Conservation (phyloP, 2,329 filamentous ascomycete species). For the Ophiostoma australiae region DNA sequence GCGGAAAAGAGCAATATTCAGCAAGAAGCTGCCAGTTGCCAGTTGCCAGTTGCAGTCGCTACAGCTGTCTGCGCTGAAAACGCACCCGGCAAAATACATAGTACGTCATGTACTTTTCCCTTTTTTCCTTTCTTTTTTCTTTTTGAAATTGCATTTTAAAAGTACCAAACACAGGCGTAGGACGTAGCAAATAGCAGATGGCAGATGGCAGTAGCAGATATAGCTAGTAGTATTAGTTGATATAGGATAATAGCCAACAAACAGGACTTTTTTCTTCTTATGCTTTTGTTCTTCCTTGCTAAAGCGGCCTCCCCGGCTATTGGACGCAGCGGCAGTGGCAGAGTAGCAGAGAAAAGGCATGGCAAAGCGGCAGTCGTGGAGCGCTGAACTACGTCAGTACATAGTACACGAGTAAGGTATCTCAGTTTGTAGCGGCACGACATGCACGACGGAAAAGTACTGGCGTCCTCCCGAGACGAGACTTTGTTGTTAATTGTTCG, state of each 20-base stretch:
- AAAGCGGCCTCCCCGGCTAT: neutral
- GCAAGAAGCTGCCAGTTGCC: no score
- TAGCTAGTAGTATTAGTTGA: no score
- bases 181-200: no score
- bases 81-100: no score
- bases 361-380: neutral
- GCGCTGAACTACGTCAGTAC: neutral
- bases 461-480: constrained; percentile 6
- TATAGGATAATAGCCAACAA: neutral
- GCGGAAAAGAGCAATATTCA: no score
- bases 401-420: neutral
- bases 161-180: neutral
- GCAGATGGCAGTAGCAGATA: no score
- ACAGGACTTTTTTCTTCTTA: neutral
- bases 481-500: neutral
- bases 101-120: neutral
- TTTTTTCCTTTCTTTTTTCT: no score
- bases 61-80: no score
- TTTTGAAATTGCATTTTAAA: neutral
- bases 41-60: no score
- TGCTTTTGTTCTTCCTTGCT: no score
- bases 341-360: neutral
- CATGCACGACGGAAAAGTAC: constrained; percentile 1
- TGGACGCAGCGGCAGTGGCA: neutral
- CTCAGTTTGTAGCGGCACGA: neutral